These are phyloP conservation scores for Talaromyces sp. DNA, from an alignment of 2,329 filamentous ascomycete species.

Conservation along the genomic window DNA sequence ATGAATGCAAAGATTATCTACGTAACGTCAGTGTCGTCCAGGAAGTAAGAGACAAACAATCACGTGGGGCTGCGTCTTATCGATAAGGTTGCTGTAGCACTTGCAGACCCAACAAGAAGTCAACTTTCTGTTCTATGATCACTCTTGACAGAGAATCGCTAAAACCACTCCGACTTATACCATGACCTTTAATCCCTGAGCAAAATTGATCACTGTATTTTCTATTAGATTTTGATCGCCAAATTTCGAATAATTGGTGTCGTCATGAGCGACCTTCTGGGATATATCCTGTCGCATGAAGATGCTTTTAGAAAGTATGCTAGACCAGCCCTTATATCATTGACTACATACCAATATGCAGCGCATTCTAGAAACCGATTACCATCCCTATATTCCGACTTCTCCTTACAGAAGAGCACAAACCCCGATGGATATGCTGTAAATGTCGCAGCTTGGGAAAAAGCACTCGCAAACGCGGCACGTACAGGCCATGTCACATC, in stretches of 20 bases:
- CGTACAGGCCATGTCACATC: conserved; percentile 58
- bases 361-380: conserved; percentile 57
- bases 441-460: conserved; percentile 75
- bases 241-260: not conserved
- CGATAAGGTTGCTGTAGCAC: conserved; percentile 26
- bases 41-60: conserved; percentile 7
- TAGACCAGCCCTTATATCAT: conserved; percentile 16
- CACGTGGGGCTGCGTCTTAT: conserved; percentile 26
- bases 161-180: not conserved
- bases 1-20: too few species aligned
- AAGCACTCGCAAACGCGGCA: conserved; percentile 66
- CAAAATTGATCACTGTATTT: not conserved
- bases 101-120: conserved; percentile 1
- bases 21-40: too few species aligned
- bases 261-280: conserved; percentile 58
- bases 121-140: not conserved
- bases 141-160: not conserved
- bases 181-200: not conserved
- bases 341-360: not conserved
- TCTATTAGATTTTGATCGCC: not conserved
- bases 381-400: conserved; percentile 85
- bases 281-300: conserved; percentile 61
- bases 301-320: conserved; percentile 56
- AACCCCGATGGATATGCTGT: conserved; percentile 84
- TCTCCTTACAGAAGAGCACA: conserved; percentile 65